phyloP scores from a whole-genome alignment of 257 asterid genomes.

The Forsythia viridissima region DNA sequence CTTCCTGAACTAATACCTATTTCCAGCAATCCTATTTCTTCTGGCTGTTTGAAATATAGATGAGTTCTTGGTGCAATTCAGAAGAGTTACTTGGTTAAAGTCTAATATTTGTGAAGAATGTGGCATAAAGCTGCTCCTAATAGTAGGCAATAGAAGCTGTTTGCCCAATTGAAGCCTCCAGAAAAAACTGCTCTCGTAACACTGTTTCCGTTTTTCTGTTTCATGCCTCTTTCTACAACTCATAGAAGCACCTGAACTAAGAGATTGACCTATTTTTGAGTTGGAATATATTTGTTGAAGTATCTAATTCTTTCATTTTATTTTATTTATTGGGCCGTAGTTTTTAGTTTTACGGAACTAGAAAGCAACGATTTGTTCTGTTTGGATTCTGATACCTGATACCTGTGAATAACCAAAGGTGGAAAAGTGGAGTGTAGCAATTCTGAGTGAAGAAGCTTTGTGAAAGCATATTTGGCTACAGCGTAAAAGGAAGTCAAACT shows the following conservation, averaged over 20 bases:
- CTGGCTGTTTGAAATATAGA: not conserved
- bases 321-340: not conserved
- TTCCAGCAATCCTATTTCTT: not conserved
- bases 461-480: not conserved
- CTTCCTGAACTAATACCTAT: not conserved
- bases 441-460: not conserved
- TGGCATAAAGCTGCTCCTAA: not conserved
- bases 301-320: not conserved
- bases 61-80: not conserved
- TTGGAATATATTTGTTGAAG: not conserved
- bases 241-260: not conserved
- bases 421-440: not conserved
- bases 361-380: not conserved
- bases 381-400: not conserved
- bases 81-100: not conserved
- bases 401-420: not conserved
- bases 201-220: not conserved
- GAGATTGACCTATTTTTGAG: not conserved
- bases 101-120: not conserved
- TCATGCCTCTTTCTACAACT: not conserved
- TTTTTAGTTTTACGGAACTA: not conserved
- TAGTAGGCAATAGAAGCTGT: too few relatives aligned
- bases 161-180: too few relatives aligned
- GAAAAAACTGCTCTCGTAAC: too few relatives aligned
- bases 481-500: not conserved